Percentiles rank a stretch among this genome's conserved stretches.
phyloP scores from a whole-genome alignment of 805 yeast species.

The Kodamaea nitidulidarum region DNA sequence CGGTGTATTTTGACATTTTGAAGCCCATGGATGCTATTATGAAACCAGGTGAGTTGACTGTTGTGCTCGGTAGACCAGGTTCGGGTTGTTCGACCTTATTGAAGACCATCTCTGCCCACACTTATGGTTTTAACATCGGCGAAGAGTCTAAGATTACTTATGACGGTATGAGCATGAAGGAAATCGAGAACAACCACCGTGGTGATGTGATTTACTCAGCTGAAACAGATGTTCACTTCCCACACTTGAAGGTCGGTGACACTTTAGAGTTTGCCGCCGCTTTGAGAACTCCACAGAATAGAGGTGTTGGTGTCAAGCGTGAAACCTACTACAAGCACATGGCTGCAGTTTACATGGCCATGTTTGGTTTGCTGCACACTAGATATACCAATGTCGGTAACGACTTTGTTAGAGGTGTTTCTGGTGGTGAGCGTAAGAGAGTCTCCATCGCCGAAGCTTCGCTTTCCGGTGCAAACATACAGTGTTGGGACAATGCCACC shows the following conservation, averaged over 20 bases:
- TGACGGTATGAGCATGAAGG: conserved; percentile 31
- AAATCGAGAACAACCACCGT: conserved; percentile 26
- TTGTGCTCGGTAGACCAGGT: conserved; percentile 41
- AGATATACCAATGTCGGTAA: conserved; percentile 58
- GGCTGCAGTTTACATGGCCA: conserved; percentile 18
- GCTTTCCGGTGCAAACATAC: conserved; percentile 58
- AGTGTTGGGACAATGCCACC: conserved; percentile 79
- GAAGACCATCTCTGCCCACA: conserved; percentile 35
- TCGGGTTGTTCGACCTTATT: conserved; percentile 40
- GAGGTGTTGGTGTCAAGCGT: conserved; percentile 29
- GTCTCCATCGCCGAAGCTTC: conserved; percentile 79
- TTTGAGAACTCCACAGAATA: conserved; percentile 42
- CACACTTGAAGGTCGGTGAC: conserved; percentile 52
- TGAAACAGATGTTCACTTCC: conserved; percentile 56
- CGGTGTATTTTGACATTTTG: conserved; percentile 28
- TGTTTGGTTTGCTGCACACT: conserved; percentile 56
- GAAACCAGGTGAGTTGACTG: conserved; percentile 38
- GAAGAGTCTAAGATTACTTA: conserved; percentile 29
- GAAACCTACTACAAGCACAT: conserved; percentile 20
- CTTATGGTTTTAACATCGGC: conserved; percentile 36
- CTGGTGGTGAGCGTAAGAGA: conserved; percentile 85
- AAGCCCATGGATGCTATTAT: conserved; percentile 34
- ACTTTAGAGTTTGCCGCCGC: conserved; percentile 54
- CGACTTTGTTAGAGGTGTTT: conserved; percentile 65
- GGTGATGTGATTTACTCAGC: conserved; percentile 45